Conservation (phyloP, 768 basidiomycete species). For the Macrolepiota fuliginosa region DNA sequence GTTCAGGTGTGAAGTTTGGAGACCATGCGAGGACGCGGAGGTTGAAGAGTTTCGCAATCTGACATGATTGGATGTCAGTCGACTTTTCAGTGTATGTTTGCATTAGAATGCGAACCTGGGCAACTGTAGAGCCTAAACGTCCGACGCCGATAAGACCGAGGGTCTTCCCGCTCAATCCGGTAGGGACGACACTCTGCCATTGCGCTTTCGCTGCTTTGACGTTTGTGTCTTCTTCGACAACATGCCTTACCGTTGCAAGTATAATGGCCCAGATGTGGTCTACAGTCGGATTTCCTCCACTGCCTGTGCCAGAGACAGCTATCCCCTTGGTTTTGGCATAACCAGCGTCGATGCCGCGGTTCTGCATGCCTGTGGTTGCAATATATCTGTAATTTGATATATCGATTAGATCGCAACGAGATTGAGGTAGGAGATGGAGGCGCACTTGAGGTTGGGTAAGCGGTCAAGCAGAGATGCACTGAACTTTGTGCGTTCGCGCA, state of each 20-base stretch:
- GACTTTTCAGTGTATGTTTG: background rate
- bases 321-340: conserved; percentile 49
- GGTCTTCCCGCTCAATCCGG: conserved; percentile 51
- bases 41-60: conserved; percentile 59
- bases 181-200: conserved; percentile 55
- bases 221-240: conserved; percentile 47
- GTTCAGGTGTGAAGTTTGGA: conserved; percentile 57
- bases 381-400: conserved; percentile 34
- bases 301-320: conserved; percentile 47
- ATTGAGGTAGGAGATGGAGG: background rate
- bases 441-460: conserved; percentile 54
- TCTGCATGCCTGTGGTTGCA: conserved; percentile 52
- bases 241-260: conserved; percentile 49
- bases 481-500: conserved; percentile 68
- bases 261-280: conserved; percentile 66
- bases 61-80: background rate
- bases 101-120: conserved; percentile 29
- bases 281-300: conserved; percentile 45
- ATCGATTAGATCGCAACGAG: background rate
- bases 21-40: conserved; percentile 67
- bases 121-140: conserved; percentile 50
- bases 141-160: conserved; percentile 65
- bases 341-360: conserved; percentile 47
- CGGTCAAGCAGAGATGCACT: conserved; percentile 43
- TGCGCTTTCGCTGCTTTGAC: conserved; percentile 40